Conservation (phyloP, 1,284 basidiomycete species). For the Pulveroboletus sp. region DNA sequence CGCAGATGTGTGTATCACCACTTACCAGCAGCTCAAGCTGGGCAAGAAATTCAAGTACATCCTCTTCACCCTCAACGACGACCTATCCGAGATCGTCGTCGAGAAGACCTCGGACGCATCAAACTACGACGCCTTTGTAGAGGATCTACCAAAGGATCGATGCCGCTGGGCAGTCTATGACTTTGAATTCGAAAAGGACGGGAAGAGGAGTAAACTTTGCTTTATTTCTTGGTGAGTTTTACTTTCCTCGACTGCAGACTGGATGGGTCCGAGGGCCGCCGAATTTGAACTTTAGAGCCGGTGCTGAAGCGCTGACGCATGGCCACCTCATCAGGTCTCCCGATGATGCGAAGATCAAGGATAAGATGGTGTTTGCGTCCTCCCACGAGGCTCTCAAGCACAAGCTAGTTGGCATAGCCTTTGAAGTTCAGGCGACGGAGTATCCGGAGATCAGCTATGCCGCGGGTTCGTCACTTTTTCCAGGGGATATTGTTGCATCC, state of each 20-base stretch:
- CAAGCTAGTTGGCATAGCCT: conserved; percentile 67
- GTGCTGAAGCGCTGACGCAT: conserved; percentile 2
- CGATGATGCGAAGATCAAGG: conserved; percentile 84
- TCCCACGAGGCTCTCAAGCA: conserved; percentile 86
- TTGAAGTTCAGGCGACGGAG: conserved; percentile 91
- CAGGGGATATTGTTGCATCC: not conserved
- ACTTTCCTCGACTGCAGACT: too few species aligned
- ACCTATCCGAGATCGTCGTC: conserved; percentile 77
- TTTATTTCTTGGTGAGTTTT: conserved; percentile 75
- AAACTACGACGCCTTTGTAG: conserved; percentile 80
- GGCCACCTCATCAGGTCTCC: conserved; percentile 67
- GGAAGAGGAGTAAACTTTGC: conserved; percentile 84
- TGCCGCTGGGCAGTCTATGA: conserved; percentile 94
- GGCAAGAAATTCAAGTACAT: conserved; percentile 86
- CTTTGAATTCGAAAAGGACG: conserved; percentile 79
- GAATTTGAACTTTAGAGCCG: not conserved
- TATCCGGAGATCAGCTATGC: conserved; percentile 77
- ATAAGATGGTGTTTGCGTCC: conserved; percentile 95
- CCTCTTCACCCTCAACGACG: conserved; percentile 73
- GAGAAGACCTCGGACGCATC: conserved; percentile 54
- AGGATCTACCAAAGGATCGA: conserved; percentile 74
- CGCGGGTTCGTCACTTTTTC: conserved; percentile 56
- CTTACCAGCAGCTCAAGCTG: conserved; percentile 81
- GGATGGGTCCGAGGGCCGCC: not conserved
- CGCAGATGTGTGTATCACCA: conserved; percentile 59